phyloP scores from a whole-genome alignment of 2,329 filamentous ascomycete species.

The Uncinocarpus reesii region DNA sequence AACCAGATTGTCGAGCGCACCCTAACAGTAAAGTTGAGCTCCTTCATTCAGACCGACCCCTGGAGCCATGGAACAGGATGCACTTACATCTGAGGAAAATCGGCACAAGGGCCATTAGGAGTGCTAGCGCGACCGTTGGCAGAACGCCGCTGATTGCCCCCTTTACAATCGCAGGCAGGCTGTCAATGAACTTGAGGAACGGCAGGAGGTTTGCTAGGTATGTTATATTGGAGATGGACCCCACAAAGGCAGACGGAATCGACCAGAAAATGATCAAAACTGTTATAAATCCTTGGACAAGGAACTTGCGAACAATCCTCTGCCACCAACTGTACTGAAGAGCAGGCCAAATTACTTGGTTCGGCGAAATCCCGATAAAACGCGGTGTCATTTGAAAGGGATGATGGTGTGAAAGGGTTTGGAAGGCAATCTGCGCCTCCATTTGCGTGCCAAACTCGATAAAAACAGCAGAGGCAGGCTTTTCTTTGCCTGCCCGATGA shows the following conservation, averaged over 20 bases:
- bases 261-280: conserved; percentile 81
- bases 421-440: conserved; percentile 74
- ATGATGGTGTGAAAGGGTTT: conserved; percentile 74
- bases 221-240: conserved; percentile 74
- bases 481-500: conserved; percentile 54
- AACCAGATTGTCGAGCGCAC: conserved; percentile 67
- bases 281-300: conserved; percentile 58
- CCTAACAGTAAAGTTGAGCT: conserved; percentile 35
- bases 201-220: conserved; percentile 45
- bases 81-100: conserved; percentile 63
- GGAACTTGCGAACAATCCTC: conserved; percentile 59
- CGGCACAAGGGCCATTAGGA: conserved; percentile 79
- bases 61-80: background rate
- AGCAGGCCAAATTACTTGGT: conserved; percentile 81
- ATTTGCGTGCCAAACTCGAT: conserved; percentile 76
- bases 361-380: conserved; percentile 69
- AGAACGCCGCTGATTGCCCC: conserved; percentile 77
- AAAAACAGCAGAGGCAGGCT: conserved; percentile 66
- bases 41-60: background rate
- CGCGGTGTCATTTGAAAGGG: conserved; percentile 81
- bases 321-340: conserved; percentile 77
- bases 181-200: conserved; percentile 64
- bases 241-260: conserved; percentile 65
- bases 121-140: conserved; percentile 65
- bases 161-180: conserved; percentile 59